phyloP scores from a whole-genome alignment of 2,329 filamentous ascomycete species.

The Podosphaera leucotricha region DNA sequence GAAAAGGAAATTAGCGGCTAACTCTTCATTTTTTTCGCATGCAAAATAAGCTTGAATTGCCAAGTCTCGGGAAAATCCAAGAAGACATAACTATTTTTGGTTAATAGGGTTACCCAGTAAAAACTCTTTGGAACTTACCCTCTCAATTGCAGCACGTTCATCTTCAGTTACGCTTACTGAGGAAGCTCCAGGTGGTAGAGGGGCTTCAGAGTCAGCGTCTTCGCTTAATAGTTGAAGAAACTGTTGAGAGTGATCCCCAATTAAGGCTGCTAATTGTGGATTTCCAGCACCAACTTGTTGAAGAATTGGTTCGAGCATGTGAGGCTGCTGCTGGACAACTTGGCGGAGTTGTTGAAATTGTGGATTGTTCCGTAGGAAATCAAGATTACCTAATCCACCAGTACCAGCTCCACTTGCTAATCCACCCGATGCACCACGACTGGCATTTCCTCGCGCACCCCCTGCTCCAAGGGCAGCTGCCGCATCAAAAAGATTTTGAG shows the following conservation, averaged over 20 bases:
- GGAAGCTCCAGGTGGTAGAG: conserved; percentile 69
- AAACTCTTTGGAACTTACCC: conserved; percentile 33
- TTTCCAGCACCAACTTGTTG: conserved; percentile 91
- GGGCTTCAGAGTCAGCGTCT: conserved; percentile 61
- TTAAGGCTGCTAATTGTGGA: conserved; percentile 78
- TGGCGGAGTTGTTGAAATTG: conserved; percentile 96
- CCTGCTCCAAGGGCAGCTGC: conserved; percentile 37
- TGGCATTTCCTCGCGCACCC: conserved; percentile 19
- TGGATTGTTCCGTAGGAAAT: conserved; percentile 83
- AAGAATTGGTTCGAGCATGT: conserved; percentile 95
- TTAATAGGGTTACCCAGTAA: conserved; percentile 3
- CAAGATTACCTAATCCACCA: conserved; percentile 50
- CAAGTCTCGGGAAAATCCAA: conserved; percentile 79
- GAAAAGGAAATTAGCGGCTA: conserved; percentile 94
- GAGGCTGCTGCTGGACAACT: conserved; percentile 88
- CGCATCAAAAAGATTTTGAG: conserved; percentile 78
- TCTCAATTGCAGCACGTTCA: conserved; percentile 89
- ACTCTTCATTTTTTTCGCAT: conserved; percentile 97
- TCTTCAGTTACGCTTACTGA: conserved; percentile 84
- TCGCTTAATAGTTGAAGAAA: conserved; percentile 81
- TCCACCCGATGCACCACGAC: conserved; percentile 20
- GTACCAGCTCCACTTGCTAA: conserved; percentile 20
- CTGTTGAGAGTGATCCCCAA: conserved; percentile 75
- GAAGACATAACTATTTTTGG: conserved; percentile 47
- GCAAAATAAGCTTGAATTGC: conserved; percentile 98